Percentiles rank a stretch among this genome's conserved stretches.
Conservation (phyloP, 169 alveolate species). For the Besnoitia besnoiti region DNA sequence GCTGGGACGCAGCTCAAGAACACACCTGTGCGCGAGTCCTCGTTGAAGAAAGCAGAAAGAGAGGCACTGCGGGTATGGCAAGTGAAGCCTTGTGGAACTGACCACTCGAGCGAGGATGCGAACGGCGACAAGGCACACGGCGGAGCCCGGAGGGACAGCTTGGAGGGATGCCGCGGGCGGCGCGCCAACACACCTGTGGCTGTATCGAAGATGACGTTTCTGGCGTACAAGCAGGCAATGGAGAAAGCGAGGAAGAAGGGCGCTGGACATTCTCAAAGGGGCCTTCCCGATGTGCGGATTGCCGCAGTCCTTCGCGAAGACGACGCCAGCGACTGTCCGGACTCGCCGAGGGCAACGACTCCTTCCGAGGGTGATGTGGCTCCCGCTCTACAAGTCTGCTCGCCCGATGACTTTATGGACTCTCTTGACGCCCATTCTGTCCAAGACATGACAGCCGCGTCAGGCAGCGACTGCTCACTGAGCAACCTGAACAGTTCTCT, state of each 20-base stretch:
- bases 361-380: too few species aligned
- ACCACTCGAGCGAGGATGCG: too few species aligned
- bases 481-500: not conserved
- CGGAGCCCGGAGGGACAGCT: too few species aligned
- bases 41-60: not conserved
- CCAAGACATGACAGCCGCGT: not conserved
- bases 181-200: not conserved
- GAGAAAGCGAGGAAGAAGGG: not conserved
- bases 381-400: too few species aligned
- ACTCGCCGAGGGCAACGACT: not conserved
- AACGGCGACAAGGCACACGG: too few species aligned
- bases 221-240: not conserved
- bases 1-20: too few species aligned
- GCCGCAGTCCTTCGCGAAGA: not conserved
- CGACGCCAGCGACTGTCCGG: not conserved
- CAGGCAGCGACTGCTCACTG: not conserved
- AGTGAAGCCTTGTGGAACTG: too few species aligned
- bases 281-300: not conserved
- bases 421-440: not conserved
- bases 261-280: not conserved
- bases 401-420: not conserved
- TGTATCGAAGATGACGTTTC: not conserved
- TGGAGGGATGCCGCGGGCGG: too few species aligned
- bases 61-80: too few species aligned
- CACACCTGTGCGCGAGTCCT: not conserved